Base-by-base conservation (phyloP, 345 rosid genomes). In the Gossypium australe region DNA sequence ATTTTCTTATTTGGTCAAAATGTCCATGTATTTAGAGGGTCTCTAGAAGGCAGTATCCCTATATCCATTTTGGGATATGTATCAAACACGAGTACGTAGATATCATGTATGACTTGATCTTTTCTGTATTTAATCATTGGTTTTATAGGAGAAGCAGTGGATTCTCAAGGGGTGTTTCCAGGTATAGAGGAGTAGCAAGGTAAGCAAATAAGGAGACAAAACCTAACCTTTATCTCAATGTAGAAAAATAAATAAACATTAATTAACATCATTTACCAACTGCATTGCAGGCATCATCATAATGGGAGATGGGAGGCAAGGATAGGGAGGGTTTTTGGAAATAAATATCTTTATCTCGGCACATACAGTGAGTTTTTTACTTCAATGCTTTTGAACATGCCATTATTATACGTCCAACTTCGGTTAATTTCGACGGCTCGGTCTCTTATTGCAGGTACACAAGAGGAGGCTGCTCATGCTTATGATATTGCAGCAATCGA, bases 301-400 rank as follows among this genome's bases (percentile, higher is more conserved):
- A 87, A 91, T 81, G 93, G 96, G 45, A 84, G 96, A 78, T 91
- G 96, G 96, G 96, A 91, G 55, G 93, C 92, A 73, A 77, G 93
- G 78, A 91, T 90, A 34, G 93, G 96, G 25, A 85, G 96, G 73
- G 93, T 90, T 8, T 89, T 89, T 63, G 93, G 96, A 58, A 90
- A 87, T 78, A 89, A 90, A 66, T 90, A 90, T 71, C 84, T 90
- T 57, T 88, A 90, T 70, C 91, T 90, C 25, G 91, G 93, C 43
- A 89, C 89, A 74, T 89, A 87, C 77, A 77, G 92, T 90, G 78
- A 61, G 59, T 62, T 62, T 53, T 55, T 55, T 17, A 29, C 44
- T 61, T 17, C 41, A n/a, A 20, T 58, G 63, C 16, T 34, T 24
- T 58, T 58, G 16, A 58, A 22, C 12, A 45, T 45, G 49, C 49